Evolutionary conservation across 1,284 basidiomycete species (phyloP).

Genomic region (Quambalaria eucalypti): DNA sequence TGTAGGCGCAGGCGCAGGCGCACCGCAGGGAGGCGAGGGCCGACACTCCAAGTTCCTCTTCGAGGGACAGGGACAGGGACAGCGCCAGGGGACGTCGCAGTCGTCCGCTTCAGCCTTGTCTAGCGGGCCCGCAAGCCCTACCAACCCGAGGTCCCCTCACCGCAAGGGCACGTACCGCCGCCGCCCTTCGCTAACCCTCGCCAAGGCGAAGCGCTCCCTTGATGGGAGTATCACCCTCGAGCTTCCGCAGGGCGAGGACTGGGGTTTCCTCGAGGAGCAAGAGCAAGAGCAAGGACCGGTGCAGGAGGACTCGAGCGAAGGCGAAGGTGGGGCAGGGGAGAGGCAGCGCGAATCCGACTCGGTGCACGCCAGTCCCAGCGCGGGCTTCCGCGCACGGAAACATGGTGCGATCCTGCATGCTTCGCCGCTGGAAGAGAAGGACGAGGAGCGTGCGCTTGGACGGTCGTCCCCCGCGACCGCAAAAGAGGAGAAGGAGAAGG

Average conservation of each 20-base stretch:
- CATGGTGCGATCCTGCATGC: not conserved
- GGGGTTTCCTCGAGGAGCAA: not conserved
- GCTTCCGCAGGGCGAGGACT: not conserved
- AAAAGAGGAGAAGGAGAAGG: not conserved
- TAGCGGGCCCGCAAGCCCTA: not conserved
- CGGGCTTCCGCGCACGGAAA: not conserved
- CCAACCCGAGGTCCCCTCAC: not conserved
- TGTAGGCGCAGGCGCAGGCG: not conserved
- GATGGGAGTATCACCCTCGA: slow-evolving; percentile 1
- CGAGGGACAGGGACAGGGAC: too few species aligned
- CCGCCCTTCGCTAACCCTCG: not conserved
- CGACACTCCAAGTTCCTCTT: not conserved
- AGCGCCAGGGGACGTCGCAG: not conserved
- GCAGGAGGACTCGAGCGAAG: too few species aligned
- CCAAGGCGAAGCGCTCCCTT: not conserved
- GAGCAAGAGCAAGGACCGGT: too few species aligned
- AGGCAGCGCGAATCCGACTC: not conserved
- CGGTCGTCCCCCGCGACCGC: not conserved
- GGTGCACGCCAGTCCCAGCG: not conserved
- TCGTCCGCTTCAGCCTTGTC: not conserved
- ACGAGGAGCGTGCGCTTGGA: too few species aligned
- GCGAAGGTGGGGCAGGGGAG: too few species aligned
- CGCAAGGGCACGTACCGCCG: not conserved
- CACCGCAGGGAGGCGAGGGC: not conserved
- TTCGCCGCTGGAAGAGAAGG: too few species aligned